Percentiles rank a stretch among this genome's conserved stretches.
phyloP scores from a whole-genome alignment of 495 filamentous ascomycete species.

The Neurospora sublineolata region DNA sequence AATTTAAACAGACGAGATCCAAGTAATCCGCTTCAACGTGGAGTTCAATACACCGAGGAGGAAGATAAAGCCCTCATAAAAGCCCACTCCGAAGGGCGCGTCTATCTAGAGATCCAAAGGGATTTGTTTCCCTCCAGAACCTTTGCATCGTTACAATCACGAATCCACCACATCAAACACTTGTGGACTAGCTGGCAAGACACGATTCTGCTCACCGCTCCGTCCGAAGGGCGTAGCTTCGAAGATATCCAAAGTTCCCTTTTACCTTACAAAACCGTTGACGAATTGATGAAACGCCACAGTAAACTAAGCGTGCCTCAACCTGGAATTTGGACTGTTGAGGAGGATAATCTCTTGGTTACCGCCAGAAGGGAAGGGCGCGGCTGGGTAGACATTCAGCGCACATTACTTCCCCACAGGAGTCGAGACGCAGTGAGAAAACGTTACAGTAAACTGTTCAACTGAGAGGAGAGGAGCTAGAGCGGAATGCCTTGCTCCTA shows the following conservation, averaged over 20 bases:
- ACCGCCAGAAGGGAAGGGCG: neutral
- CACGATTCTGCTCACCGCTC: neutral
- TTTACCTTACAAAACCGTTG: neutral
- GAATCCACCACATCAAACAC: neutral
- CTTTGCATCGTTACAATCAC: neutral
- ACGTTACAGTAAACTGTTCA: neutral
- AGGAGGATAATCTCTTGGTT: neutral
- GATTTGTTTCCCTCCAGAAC: neutral
- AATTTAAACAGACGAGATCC: neutral
- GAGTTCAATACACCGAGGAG: neutral
- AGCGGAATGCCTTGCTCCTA: neutral
- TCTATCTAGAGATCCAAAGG: neutral
- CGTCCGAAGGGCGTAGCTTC: neutral
- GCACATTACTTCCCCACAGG: neutral
- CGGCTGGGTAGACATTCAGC: neutral
- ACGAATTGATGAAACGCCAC: neutral
- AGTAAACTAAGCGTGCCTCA: neutral
- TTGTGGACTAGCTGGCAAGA: neutral
- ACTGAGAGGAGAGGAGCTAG: neutral
- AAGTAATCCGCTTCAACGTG: too few relatives aligned
- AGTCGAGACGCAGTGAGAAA: neutral
- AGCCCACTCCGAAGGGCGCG: neutral
- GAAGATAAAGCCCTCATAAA: neutral
- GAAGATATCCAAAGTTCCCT: neutral
- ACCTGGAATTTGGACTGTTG: too few relatives aligned